These are phyloP conservation scores for Pontederia paniculata DNA, from an alignment of 176 grass and related monocot species.

Conservation along the genomic window DNA sequence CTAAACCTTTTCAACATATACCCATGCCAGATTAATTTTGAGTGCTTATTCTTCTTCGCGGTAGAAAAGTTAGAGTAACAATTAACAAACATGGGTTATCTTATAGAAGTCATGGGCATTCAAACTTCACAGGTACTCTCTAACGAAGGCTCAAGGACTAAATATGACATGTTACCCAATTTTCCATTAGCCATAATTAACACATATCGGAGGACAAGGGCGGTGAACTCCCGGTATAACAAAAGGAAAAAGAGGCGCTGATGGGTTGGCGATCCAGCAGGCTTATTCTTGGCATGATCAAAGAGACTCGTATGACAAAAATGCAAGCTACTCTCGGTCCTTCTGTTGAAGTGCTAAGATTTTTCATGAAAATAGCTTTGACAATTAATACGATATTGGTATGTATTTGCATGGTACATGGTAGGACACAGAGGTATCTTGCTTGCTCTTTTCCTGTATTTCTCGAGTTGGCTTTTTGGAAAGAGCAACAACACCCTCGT, in stretches of 20 bases:
- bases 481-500: slow-evolving; percentile 26
- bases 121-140: slow-evolving; percentile 17
- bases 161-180: slow-evolving; percentile 11
- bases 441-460: slow-evolving; percentile 17
- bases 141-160: slow-evolving; percentile 14
- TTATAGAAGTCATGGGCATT: no score
- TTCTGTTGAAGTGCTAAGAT: slow-evolving; percentile 15
- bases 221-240: slow-evolving; percentile 1
- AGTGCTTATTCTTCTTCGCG: background rate
- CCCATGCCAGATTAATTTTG: background rate
- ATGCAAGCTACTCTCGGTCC: slow-evolving; percentile 3
- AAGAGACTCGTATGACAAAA: background rate
- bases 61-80: no score
- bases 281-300: slow-evolving; percentile 12
- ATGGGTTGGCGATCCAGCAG: slow-evolving; percentile 12
- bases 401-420: slow-evolving; percentile 20
- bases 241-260: slow-evolving; percentile 6
- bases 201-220: background rate
- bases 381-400: slow-evolving; percentile 23
- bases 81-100: no score
- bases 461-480: slow-evolving; percentile 27
- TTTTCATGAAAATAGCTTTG: slow-evolving; percentile 21
- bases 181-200: background rate
- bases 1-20: no score
- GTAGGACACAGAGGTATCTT: slow-evolving; percentile 13